These are phyloP conservation scores for Croton setiger DNA, from an alignment of 441 rosid species.

Conservation along the genomic window DNA sequence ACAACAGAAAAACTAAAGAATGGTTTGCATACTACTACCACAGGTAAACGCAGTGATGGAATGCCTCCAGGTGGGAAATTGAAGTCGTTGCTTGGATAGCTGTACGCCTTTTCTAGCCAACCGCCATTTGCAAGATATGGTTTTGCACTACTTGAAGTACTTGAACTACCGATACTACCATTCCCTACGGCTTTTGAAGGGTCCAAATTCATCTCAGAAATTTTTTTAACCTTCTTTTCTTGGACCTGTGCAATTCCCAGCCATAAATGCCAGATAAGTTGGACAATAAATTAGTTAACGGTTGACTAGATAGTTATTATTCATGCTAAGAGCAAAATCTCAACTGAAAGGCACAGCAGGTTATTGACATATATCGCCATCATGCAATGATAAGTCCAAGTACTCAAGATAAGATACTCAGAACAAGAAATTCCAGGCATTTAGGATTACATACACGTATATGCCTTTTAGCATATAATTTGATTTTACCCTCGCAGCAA, in stretches of 20 bases:
- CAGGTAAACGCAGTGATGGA: slow-evolving; percentile 77
- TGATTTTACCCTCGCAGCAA: not conserved
- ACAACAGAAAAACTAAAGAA: slow-evolving; percentile 9
- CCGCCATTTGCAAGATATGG: slow-evolving; percentile 61
- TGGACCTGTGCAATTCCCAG: slow-evolving; percentile 61
- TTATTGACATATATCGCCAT: not conserved
- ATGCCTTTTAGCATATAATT: not conserved
- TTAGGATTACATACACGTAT: not conserved
- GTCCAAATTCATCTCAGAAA: slow-evolving; percentile 77
- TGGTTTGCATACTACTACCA: slow-evolving; percentile 68
- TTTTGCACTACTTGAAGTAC: slow-evolving; percentile 45
- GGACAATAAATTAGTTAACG: slow-evolving; percentile 3
- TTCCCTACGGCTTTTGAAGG: slow-evolving; percentile 61
- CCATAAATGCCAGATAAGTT: slow-evolving; percentile 10
- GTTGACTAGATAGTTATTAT: slow-evolving; percentile 11
- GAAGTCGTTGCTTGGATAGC: slow-evolving; percentile 49
- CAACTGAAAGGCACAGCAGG: not conserved
- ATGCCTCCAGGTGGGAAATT: slow-evolving; percentile 66
- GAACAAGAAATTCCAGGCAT: not conserved
- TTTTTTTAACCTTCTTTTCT: slow-evolving; percentile 92
- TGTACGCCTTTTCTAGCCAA: slow-evolving; percentile 40
- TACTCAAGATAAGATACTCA: not conserved
- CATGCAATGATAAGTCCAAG: not conserved
- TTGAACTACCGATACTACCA: slow-evolving; percentile 64
- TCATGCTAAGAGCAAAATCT: slow-evolving; percentile 3